Conservation (phyloP, 2,329 filamentous ascomycete genomes). For the Phialemonium atrogriseum region DNA sequence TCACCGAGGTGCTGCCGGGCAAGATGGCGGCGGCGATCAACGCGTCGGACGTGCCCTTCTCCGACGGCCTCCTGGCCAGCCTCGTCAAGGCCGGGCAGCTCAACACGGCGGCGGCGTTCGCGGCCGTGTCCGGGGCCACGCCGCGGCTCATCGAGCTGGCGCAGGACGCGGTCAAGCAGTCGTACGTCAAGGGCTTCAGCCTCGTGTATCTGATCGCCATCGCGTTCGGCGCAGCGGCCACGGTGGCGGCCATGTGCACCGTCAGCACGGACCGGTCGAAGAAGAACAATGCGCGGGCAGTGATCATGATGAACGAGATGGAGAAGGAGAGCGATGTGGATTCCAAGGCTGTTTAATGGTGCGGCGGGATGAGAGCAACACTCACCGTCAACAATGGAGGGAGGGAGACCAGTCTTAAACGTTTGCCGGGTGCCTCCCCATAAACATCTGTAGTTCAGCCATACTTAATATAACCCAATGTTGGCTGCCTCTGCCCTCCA, state of each 20-base stretch:
- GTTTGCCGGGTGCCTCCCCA: too few species aligned
- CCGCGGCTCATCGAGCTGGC: constrained; percentile 17
- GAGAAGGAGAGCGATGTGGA: too few species aligned
- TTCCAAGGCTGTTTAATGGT: too few species aligned
- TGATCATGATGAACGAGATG: constrained; percentile 17
- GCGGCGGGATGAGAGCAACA: too few species aligned
- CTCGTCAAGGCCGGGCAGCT: constrained; percentile 19
- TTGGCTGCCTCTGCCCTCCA: too few species aligned
- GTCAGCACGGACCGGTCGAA: constrained; percentile 20
- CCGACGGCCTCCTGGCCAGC: constrained; percentile 9
- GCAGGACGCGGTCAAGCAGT: constrained; percentile 18
- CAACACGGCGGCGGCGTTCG: constrained; percentile 24
- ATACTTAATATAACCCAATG: too few species aligned
- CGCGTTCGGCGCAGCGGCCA: constrained; percentile 21
- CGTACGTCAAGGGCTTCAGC: constrained; percentile 25
- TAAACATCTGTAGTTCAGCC: too few species aligned
- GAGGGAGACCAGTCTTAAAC: too few species aligned
- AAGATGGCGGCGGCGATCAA: constrained; percentile 14
- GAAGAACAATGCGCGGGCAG: constrained; percentile 19
- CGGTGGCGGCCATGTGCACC: constrained; percentile 17
- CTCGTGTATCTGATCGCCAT: constrained; percentile 24
- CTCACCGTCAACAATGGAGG: too few species aligned
- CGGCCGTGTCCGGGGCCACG: constrained; percentile 17
- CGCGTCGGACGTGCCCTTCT: constrained; percentile 12
- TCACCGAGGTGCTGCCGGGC: constrained; percentile 14